Conservation (phyloP, 164 flowering plant genomes). For the Aristolochia californica region DNA sequence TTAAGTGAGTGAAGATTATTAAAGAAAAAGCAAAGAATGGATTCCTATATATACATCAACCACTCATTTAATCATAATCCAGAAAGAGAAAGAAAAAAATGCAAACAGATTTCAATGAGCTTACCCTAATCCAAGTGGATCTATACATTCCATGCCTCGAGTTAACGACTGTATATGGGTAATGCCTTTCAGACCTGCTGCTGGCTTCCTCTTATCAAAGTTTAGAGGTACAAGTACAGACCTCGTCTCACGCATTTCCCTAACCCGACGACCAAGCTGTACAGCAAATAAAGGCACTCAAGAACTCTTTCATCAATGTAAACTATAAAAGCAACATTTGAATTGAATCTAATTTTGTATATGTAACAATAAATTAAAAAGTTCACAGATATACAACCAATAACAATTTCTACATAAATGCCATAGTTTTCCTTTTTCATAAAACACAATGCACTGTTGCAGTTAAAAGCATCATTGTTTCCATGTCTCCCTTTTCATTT, state of each 20-base stretch:
- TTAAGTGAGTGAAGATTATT: too few species aligned
- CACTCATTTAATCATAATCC: too few species aligned
- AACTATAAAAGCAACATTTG: neutral
- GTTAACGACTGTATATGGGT: conserved; percentile 68
- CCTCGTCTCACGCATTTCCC: conserved; percentile 90
- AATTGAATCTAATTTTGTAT: neutral
- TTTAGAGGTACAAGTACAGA: conserved; percentile 52
- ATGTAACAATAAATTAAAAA: neutral
- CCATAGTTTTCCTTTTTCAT: too few species aligned
- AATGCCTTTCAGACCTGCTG: conserved; percentile 42
- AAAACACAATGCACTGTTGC: too few species aligned
- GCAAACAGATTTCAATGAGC: conserved; percentile 1
- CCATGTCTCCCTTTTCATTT: too few species aligned
- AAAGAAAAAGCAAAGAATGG: too few species aligned
- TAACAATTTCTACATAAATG: too few species aligned
- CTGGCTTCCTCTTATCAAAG: conserved; percentile 42
- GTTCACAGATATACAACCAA: neutral
- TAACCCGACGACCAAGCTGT: conserved; percentile 90
- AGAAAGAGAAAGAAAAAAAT: too few species aligned
- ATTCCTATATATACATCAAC: too few species aligned
- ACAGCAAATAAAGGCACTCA: conserved; percentile 9
- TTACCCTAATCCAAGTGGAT: conserved; percentile 98
- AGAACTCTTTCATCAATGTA: neutral
- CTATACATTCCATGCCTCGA: conserved; percentile 92
- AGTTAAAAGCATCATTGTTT: too few species aligned